phyloP scores from a whole-genome alignment of 106 monocot species.

The Dioscorea zingiberensis region DNA sequence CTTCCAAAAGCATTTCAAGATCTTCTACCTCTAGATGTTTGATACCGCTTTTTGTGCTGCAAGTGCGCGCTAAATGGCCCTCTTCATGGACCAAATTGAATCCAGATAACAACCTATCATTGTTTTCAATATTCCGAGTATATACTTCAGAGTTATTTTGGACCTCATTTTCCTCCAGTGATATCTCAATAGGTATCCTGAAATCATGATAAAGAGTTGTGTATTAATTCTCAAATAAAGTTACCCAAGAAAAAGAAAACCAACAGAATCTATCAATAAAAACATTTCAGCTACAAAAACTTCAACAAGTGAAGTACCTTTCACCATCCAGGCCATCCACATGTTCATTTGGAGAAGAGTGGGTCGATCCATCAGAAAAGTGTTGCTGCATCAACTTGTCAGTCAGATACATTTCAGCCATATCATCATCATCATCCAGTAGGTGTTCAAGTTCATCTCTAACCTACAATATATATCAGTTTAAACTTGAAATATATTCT shows the following conservation, averaged over 20 bases:
- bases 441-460: slow-evolving; percentile 81
- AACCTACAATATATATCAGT: slow-evolving; percentile 28
- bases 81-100: slow-evolving; percentile 5
- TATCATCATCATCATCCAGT: slow-evolving; percentile 71
- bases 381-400: slow-evolving; percentile 45
- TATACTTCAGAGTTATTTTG: slow-evolving; percentile 9
- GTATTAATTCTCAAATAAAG: not conserved
- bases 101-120: not conserved
- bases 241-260: not conserved
- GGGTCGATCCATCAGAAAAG: slow-evolving; percentile 16
- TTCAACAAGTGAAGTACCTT: slow-evolving; percentile 17
- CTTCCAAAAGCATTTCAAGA: slow-evolving; percentile 80
- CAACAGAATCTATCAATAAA: too few relatives aligned
- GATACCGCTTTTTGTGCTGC: slow-evolving; percentile 30
- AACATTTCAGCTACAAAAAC: not conserved
- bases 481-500: too few relatives aligned
- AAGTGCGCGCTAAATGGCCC: slow-evolving; percentile 12
- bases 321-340: slow-evolving; percentile 16
- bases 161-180: slow-evolving; percentile 14
- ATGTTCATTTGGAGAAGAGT: slow-evolving; percentile 21
- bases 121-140: slow-evolving; percentile 7
- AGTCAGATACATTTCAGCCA: slow-evolving; percentile 82
- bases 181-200: slow-evolving; percentile 17
- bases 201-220: not conserved
- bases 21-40: slow-evolving; percentile 40